Percentiles rank a stretch among this genome's conserved stretches.
Evolutionary conservation across 139 green algal species (phyloP).

Genomic region (Asterochloris erici): DNA sequence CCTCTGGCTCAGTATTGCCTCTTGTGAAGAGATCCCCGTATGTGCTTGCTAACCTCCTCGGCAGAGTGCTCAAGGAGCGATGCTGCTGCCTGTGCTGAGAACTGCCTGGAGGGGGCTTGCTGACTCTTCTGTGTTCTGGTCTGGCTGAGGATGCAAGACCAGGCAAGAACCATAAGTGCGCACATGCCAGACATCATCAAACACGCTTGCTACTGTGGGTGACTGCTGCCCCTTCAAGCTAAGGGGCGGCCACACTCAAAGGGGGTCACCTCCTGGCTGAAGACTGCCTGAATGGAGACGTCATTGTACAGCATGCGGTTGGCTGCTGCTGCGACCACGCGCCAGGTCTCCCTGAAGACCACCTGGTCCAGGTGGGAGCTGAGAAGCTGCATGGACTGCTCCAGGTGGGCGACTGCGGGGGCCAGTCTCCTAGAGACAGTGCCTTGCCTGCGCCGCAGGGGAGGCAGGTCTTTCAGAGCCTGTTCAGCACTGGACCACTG

Average conservation of each 20-base stretch:
- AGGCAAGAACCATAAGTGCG: background rate
- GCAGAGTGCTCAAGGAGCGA: background rate
- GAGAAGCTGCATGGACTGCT: constrained; percentile 27
- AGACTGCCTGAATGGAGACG: constrained; percentile 43
- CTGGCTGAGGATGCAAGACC: too few species aligned
- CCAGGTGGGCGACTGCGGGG: constrained; percentile 21
- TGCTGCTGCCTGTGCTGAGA: too few species aligned
- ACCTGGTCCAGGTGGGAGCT: constrained; percentile 43
- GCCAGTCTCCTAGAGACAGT: constrained; percentile 22
- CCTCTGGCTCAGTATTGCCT: background rate
- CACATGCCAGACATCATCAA: background rate
- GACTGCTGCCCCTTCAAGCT: background rate
- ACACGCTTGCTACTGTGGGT: background rate
- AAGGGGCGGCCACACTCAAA: too few species aligned
- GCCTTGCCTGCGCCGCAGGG: constrained; percentile 32
- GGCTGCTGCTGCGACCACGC: constrained; percentile 34
- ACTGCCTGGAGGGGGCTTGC: too few species aligned
- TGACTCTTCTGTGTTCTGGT: too few species aligned
- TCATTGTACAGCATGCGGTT: constrained; percentile 52
- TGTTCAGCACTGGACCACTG: background rate
- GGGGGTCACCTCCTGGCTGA: constrained; percentile 23
- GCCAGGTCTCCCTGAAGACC: constrained; percentile 50
- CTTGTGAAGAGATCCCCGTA: background rate
- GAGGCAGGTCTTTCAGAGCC: background rate
- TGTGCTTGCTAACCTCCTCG: background rate